Percentiles rank a stretch among this genome's conserved stretches.
Conservation (phyloP, 176 grass and related monocot genomes). For the Zoysia japonica region DNA sequence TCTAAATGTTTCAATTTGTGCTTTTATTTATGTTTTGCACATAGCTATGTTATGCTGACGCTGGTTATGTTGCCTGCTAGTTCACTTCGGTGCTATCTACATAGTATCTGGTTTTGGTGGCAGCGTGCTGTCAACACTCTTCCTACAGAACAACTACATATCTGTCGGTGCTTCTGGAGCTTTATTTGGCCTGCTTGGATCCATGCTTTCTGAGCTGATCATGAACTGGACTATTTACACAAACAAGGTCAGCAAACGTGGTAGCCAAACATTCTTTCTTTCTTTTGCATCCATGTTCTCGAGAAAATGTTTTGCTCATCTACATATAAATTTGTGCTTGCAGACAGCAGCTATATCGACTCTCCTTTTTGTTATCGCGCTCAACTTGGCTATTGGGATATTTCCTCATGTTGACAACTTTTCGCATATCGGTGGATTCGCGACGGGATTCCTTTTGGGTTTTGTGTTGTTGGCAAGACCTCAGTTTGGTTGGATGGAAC, state of each 20-base stretch:
- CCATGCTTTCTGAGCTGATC: slow-evolving; percentile 97
- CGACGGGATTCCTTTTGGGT: slow-evolving; percentile 73
- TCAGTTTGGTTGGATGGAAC: slow-evolving; percentile 91
- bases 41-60: slow-evolving; percentile 8
- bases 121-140: slow-evolving; percentile 77
- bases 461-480: slow-evolving; percentile 81
- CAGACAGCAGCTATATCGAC: slow-evolving; percentile 80
- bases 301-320: slow-evolving; percentile 22
- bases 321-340: slow-evolving; percentile 19
- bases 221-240: slow-evolving; percentile 98
- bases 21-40: neutral
- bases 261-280: neutral
- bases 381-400: slow-evolving; percentile 82
- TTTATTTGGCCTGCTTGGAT: slow-evolving; percentile 91
- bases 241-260: slow-evolving; percentile 57
- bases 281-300: slow-evolving; percentile 13
- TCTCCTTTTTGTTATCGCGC: slow-evolving; percentile 63
- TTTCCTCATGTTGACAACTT: slow-evolving; percentile 82
- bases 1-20: neutral
- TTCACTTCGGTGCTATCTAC: slow-evolving; percentile 81
- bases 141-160: slow-evolving; percentile 55
- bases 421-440: slow-evolving; percentile 75
- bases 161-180: slow-evolving; percentile 92
- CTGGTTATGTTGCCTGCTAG: slow-evolving; percentile 43
- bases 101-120: slow-evolving; percentile 85